phyloP scores from a whole-genome alignment of 306 rosid species.

The Aeschynomene evenia region DNA sequence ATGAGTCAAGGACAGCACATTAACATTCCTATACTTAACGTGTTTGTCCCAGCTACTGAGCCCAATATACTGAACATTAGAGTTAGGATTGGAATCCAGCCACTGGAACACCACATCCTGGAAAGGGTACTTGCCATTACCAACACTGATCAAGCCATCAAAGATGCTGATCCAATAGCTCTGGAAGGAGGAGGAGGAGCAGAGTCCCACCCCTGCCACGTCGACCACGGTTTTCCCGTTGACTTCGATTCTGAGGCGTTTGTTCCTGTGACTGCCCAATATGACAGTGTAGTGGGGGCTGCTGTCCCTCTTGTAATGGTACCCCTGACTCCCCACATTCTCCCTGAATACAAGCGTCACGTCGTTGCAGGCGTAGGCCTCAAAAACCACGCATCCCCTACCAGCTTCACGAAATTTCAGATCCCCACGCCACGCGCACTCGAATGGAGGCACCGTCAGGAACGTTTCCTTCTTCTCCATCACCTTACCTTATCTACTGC shows the following conservation, averaged over 20 bases:
- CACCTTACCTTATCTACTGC: too few relatives aligned
- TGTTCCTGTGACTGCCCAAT: constrained; percentile 91
- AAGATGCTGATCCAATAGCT: constrained; percentile 91
- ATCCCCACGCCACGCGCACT: constrained; percentile 90
- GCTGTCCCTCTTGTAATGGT: constrained; percentile 90
- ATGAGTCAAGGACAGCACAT: constrained; percentile 64
- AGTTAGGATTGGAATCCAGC: constrained; percentile 77
- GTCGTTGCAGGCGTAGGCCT: constrained; percentile 91
- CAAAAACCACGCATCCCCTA: constrained; percentile 88
- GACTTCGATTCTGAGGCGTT: constrained; percentile 72
- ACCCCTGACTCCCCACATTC: constrained; percentile 86
- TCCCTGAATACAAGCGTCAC: constrained; percentile 85
- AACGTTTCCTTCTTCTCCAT: constrained; percentile 63
- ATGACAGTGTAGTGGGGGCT: constrained; percentile 86
- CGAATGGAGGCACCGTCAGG: constrained; percentile 85
- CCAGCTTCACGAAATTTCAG: constrained; percentile 87
- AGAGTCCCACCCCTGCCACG: constrained; percentile 71
- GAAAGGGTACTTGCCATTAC: constrained; percentile 85
- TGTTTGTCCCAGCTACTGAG: constrained; percentile 99
- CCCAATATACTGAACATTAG: constrained; percentile 78
- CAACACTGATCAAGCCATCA: constrained; percentile 86
- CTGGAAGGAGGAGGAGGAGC: constrained; percentile 78
- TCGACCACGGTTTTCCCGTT: constrained; percentile 84
- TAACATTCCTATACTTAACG: constrained; percentile 82
- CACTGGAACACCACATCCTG: constrained; percentile 88